A percentile compares a stretch with the other conserved stretches of the same genome.
Conservation (phyloP, 1,284 basidiomycete species). For the Tetrapyrgos nigripes region DNA sequence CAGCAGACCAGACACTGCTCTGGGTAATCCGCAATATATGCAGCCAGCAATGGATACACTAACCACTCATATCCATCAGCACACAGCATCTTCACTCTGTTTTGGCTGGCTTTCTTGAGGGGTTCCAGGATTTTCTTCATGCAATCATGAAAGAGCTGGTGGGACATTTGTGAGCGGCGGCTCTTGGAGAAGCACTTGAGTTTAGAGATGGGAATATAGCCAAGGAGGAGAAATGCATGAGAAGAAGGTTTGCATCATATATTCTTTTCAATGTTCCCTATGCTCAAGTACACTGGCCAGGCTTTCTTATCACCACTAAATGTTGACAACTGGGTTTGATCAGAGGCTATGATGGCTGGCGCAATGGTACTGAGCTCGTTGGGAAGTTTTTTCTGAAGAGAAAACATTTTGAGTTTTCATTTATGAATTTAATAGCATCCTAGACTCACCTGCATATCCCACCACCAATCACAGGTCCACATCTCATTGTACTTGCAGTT, state of each 20-base stretch:
- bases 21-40: constrained; percentile 40
- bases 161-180: no score
- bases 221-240: constrained; percentile 40
- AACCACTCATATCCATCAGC: no score
- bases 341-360: constrained; percentile 43
- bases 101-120: no score
- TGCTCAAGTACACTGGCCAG: no score
- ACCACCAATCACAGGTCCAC: constrained; percentile 53
- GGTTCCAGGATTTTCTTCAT: no score
- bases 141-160: no score
- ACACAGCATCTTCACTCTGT: no score
- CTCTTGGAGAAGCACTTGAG: no score
- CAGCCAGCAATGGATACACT: no score
- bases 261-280: no score
- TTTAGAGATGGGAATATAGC: no score
- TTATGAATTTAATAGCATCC: background rate
- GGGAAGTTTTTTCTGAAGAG: constrained; percentile 26
- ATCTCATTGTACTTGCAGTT: constrained; percentile 38
- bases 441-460: constrained; percentile 38
- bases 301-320: no score
- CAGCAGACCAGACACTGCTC: constrained; percentile 35
- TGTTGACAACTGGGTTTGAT: constrained; percentile 44
- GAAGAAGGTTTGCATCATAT: constrained; percentile 31
- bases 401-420: background rate
- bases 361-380: constrained; percentile 33